Evolutionary conservation across 1,284 basidiomycete species (phyloP), one percentile per base, ranked within the genome.

Genomic region (Peniophora sp.): DNA sequence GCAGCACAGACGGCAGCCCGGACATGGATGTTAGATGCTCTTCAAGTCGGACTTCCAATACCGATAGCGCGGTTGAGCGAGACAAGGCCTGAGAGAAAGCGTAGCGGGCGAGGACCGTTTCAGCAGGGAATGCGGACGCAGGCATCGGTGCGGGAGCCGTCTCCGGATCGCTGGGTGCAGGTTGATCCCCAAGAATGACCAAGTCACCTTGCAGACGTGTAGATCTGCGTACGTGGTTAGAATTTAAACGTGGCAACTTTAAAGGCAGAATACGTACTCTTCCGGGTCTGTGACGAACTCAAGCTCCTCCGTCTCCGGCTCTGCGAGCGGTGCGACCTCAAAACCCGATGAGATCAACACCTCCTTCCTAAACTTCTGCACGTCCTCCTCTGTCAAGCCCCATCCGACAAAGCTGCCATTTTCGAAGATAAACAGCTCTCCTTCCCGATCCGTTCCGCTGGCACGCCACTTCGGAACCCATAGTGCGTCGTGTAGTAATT

Each of bases 61-160:
- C 88, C 0, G 91, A 88, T 1, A 96, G 75, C 0, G 90, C 80
- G 0, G 91, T 92, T 0, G 90, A 93, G 12, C 92, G 80, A 0
- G 92, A 88, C 11, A 96, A 77, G 0, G 92, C 91, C 60, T 95
- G 89, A 0, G 91, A 93, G 65, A 87, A 90, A 2, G 92, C 85
- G 63, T 95, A 96, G 27, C 92, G 85, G 1, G 85, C 89, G 1
- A 93, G 73, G 1, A 94, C 71, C 0, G 88, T 87, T 43, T 83
- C 76, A 38, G 65, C 62, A 1, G 85, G 84, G 41, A 85, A 68
- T 0, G 63, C 64, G 59, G 78, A 76, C 2, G 75, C 65, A 1
- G 75, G 72, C 16, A 81, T 64, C 2, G 70, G 68, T 17, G 67
- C 59, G 0, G 77, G 77, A 11, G 73, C 50, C 10, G 58, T 45